Evolutionary conservation across 331 rosid genomes (phyloP).

Genomic region (Quercus lobata): DNA sequence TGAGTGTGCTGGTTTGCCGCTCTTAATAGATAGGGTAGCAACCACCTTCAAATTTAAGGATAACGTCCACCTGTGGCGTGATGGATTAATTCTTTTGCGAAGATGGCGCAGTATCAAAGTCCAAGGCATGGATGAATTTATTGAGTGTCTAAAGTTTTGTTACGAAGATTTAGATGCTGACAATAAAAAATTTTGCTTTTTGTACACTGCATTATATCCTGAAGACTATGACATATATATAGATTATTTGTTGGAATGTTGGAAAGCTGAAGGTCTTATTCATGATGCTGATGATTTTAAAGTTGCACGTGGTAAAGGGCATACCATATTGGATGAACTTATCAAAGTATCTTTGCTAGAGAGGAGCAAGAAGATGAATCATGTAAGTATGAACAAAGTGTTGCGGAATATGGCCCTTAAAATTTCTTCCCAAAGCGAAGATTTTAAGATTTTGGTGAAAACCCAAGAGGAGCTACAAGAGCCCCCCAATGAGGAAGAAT

Average conservation of each 20-base stretch:
- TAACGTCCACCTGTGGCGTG: slow-evolving; percentile 6
- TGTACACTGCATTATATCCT: slow-evolving; percentile 25
- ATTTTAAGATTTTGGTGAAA: slow-evolving; percentile 1
- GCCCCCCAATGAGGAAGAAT: neutral
- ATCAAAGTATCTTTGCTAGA: slow-evolving; percentile 22
- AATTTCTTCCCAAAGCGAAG: slow-evolving; percentile 5
- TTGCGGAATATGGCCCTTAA: slow-evolving; percentile 19
- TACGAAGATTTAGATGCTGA: slow-evolving; percentile 14
- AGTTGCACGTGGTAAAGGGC: slow-evolving; percentile 10
- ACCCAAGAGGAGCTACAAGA: neutral
- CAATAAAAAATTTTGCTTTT: slow-evolving; percentile 14
- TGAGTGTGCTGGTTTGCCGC: slow-evolving; percentile 38
- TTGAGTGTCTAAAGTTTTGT: slow-evolving; percentile 16
- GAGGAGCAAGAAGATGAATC: slow-evolving; percentile 16
- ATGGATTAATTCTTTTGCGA: slow-evolving; percentile 9
- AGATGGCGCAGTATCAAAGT: slow-evolving; percentile 14
- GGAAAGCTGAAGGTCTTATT: slow-evolving; percentile 21
- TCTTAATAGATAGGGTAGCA: slow-evolving; percentile 14
- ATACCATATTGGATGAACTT: slow-evolving; percentile 11
- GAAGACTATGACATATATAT: slow-evolving; percentile 14
- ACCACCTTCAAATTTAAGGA: slow-evolving; percentile 6
- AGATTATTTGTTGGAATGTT: slow-evolving; percentile 30
- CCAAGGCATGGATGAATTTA: slow-evolving; percentile 23
- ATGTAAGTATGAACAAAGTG: slow-evolving; percentile 25
- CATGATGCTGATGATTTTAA: slow-evolving; percentile 6